phyloP scores from a whole-genome alignment of 2,329 filamentous ascomycete genomes.

The Beauveria sp. region DNA sequence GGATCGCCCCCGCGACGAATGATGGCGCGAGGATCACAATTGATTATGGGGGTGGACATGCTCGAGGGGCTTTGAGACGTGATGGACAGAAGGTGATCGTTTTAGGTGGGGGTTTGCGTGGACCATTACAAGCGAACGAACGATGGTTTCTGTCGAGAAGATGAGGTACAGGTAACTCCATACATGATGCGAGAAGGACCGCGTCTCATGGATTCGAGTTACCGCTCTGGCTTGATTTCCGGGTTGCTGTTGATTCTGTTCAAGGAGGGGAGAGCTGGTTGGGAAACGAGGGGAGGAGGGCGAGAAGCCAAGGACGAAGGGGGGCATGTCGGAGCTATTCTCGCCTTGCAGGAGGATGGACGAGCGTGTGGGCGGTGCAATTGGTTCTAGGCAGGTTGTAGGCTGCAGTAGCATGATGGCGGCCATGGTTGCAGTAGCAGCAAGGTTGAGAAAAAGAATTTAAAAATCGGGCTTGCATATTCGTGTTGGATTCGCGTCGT shows the following conservation, averaged over 20 bases:
- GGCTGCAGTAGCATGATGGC: background rate
- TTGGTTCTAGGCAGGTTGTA: background rate
- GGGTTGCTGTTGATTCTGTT: background rate
- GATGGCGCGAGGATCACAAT: background rate
- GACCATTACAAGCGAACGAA: background rate
- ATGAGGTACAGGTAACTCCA: background rate
- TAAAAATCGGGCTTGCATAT: background rate
- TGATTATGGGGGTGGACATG: background rate
- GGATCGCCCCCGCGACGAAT: background rate
- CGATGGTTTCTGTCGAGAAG: background rate
- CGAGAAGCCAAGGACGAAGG: background rate
- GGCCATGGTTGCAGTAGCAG: background rate
- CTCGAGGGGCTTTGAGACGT: background rate
- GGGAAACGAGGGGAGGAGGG: background rate
- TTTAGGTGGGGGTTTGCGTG: background rate
- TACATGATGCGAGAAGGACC: background rate
- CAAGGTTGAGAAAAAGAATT: background rate
- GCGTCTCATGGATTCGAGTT: background rate
- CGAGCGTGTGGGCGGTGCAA: background rate
- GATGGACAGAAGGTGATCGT: background rate
- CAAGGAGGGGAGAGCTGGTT: background rate
- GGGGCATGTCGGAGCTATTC: background rate
- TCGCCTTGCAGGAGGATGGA: background rate
- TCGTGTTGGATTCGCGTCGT: constrained; percentile 10
- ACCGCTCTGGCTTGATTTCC: background rate